These are phyloP conservation scores for Moringa oleifera DNA, from an alignment of 345 rosid genomes.

Conservation along the genomic window DNA sequence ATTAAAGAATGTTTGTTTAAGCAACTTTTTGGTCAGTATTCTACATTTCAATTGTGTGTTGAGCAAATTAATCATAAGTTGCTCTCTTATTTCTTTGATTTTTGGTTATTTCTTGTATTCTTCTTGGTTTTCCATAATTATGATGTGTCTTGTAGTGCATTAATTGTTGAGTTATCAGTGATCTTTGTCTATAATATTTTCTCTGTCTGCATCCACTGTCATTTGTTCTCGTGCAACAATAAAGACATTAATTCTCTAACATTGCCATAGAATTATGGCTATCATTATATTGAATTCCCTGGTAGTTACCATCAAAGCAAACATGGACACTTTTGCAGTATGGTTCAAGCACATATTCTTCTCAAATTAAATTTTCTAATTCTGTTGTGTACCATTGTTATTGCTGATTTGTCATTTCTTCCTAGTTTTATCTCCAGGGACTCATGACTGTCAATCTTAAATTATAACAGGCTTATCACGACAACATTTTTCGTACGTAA, in stretches of 20 bases:
- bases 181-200: background rate
- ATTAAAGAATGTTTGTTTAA: constrained; percentile 51
- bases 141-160: background rate
- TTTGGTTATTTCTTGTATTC: background rate
- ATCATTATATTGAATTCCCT: too few species aligned
- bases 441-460: constrained; percentile 1
- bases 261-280: background rate
- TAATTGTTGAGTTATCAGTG: background rate
- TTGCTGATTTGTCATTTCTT: constrained; percentile 10
- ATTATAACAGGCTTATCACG: constrained; percentile 57
- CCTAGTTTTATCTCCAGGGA: constrained; percentile 3
- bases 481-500: constrained; percentile 49
- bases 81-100: background rate
- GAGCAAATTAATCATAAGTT: background rate
- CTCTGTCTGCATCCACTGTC: background rate
- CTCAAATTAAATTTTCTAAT: background rate
- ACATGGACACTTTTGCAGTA: background rate
- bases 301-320: background rate
- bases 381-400: constrained; percentile 8
- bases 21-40: constrained; percentile 60
- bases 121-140: background rate
- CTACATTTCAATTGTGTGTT: constrained; percentile 5
- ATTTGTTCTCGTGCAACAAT: background rate
- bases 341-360: background rate
- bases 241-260: background rate